phyloP scores from a whole-genome alignment of 1,284 basidiomycete species.

The Cronartium quercuum region DNA sequence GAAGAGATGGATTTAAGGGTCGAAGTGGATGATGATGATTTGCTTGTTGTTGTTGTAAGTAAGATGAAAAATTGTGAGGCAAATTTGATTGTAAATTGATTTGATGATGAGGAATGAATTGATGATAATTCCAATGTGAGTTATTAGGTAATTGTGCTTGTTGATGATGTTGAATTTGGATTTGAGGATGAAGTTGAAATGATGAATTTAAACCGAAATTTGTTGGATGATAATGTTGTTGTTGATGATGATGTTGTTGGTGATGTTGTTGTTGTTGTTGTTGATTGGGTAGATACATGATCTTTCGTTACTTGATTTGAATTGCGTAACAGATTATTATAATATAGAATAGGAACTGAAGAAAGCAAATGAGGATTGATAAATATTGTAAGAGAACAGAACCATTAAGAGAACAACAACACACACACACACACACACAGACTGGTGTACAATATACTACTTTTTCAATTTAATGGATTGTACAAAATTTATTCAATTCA shows the following conservation, averaged over 20 bases:
- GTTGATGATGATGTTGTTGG: neutral
- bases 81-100: neutral
- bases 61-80: neutral
- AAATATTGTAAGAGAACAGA: too few relatives aligned
- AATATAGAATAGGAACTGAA: too few relatives aligned
- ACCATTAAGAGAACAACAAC: too few relatives aligned
- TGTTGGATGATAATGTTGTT: neutral
- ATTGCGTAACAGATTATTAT: too few relatives aligned
- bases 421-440: too few relatives aligned
- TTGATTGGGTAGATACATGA: neutral
- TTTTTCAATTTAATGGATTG: too few relatives aligned
- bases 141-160: neutral
- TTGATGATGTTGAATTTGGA: conserved; percentile 1
- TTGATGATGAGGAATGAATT: neutral
- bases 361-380: too few relatives aligned
- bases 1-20: neutral
- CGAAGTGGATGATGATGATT: neutral
- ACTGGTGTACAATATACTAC: too few relatives aligned
- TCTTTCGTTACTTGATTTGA: too few relatives aligned
- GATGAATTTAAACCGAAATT: neutral
- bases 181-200: neutral
- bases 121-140: neutral
- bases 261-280: conserved; percentile 3
- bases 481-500: too few relatives aligned
- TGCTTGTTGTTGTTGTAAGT: neutral